phyloP scores from a whole-genome alignment of 306 rosid species.

The Vigna angularis region DNA sequence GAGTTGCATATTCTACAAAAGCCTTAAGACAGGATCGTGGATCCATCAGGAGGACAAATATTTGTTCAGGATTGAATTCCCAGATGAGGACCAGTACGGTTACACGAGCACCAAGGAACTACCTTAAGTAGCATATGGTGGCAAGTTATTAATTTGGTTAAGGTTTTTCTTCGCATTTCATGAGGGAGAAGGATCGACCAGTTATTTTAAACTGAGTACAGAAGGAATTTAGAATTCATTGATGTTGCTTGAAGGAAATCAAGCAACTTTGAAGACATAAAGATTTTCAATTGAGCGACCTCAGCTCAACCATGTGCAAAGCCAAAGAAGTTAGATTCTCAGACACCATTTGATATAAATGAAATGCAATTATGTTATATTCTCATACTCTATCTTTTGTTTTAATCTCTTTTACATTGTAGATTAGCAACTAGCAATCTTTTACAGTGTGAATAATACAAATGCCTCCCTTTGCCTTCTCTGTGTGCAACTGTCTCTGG shows the following conservation, averaged over 20 bases:
- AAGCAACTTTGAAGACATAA: conserved; percentile 44
- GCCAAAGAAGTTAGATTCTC: conserved; percentile 33
- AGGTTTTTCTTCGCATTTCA: conserved; percentile 27
- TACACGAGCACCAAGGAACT: conserved; percentile 47
- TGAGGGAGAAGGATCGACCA: conserved; percentile 10
- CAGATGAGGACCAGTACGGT: conserved; percentile 48
- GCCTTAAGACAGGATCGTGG: conserved; percentile 51
- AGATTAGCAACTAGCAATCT: conserved; percentile 46
- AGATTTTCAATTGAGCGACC: conserved; percentile 38
- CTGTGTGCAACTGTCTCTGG: neutral
- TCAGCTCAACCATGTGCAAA: conserved; percentile 34
- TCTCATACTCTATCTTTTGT: conserved; percentile 13
- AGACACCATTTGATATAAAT: conserved; percentile 35
- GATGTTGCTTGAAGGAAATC: conserved; percentile 45
- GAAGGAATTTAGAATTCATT: conserved; percentile 45
- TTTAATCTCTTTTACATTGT: conserved; percentile 39
- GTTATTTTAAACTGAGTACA: conserved; percentile 29
- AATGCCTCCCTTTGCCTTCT: conserved; percentile 4
- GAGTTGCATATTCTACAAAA: conserved; percentile 71
- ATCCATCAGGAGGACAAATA: conserved; percentile 37
- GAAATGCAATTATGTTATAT: conserved; percentile 29
- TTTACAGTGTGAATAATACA: conserved; percentile 52
- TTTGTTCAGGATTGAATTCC: conserved; percentile 38
- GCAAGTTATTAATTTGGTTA: conserved; percentile 24
- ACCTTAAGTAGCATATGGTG: conserved; percentile 48